These are phyloP conservation scores for Clonostachys rosea DNA, from an alignment of 2,329 filamentous ascomycete genomes.

Conservation along the genomic window DNA sequence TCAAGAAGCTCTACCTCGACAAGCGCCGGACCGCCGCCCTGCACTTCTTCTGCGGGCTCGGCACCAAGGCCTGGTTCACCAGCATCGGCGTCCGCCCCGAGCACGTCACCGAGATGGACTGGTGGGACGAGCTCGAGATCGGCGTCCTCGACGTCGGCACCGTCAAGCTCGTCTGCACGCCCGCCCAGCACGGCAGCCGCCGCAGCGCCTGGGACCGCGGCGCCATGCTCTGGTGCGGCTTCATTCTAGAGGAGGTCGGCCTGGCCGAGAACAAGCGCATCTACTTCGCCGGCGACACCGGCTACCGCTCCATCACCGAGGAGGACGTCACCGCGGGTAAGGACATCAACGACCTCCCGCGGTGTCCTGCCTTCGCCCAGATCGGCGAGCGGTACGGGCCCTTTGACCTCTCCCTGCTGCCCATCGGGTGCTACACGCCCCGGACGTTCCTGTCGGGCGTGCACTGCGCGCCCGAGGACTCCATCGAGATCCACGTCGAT, in stretches of 20 bases:
- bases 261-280: conserved; percentile 62
- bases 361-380: conserved; percentile 73
- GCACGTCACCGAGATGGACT: conserved; percentile 79
- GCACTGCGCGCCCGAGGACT: conserved; percentile 77
- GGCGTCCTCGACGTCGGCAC: conserved; percentile 30
- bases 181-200: conserved; percentile 72
- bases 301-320: conserved; percentile 59
- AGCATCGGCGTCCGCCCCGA: conserved; percentile 48
- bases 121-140: conserved; percentile 77
- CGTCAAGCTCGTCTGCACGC: conserved; percentile 52
- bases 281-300: conserved; percentile 80
- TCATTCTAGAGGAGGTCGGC: conserved; percentile 51
- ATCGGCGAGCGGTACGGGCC: conserved; percentile 72
- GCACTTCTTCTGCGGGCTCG: conserved; percentile 77
- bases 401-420: conserved; percentile 81
- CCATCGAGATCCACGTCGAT: conserved; percentile 78
- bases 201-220: conserved; percentile 61
- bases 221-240: conserved; percentile 78
- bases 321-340: conserved; percentile 40
- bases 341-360: conserved; percentile 57
- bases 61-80: conserved; percentile 73
- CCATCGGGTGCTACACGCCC: conserved; percentile 78
- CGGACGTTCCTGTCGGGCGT: conserved; percentile 66
- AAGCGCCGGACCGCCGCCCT: conserved; percentile 45
- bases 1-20: conserved; percentile 50